Base-by-base conservation (phyloP, 768 basidiomycete species). In the Pisolithus albus region DNA sequence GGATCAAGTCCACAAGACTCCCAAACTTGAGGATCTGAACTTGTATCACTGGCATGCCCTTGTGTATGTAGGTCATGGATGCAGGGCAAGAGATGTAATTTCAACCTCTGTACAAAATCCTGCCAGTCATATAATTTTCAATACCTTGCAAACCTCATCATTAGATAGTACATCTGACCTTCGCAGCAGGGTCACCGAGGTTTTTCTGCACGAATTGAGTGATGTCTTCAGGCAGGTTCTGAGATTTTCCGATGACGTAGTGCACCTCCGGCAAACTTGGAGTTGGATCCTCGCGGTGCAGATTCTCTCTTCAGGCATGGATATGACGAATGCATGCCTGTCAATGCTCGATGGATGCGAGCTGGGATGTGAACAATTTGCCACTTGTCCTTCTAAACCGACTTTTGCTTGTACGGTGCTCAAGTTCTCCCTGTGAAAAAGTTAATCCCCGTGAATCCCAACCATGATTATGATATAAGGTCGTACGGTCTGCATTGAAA, bases 401-500 rank as follows among this genome's bases (percentile, higher is more conserved):
- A 23, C 21, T 23, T 23, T 23, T 23, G 21, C 1, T 23, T 23
- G 21, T 23, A 23, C 4, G 21, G 21, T 23, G 55, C n/a, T 56
- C 52, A 5, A 53, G 52, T 42, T 56, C 55, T 16, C 52, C 55
- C 55, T 56, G 28, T 18, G 23, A 26, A 18, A 26, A 19, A 6
- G 44, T 28, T 28, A 5, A 28, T 28, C 28, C 28, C 28, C 9
- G 4, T 28, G 2, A 51, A 7, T n/a, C 32, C 7, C 6, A 38
- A 40, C 9, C 19, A 40, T 21, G 16, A 47, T 30, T 15, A 10
- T n/a, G 21, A 32, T 6, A 23, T 24, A 36, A 39, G 9, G 13
- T 40, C 21, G 11, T 21, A 74, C 71, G 1, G 58, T 30, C 38
- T 70, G 61, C 2, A 69, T 73, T 0, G 67, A 66, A 53, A 23